These are phyloP conservation scores for Talaromyces sp. DNA, from an alignment of 2,329 filamentous ascomycete genomes.

Conservation along the genomic window DNA sequence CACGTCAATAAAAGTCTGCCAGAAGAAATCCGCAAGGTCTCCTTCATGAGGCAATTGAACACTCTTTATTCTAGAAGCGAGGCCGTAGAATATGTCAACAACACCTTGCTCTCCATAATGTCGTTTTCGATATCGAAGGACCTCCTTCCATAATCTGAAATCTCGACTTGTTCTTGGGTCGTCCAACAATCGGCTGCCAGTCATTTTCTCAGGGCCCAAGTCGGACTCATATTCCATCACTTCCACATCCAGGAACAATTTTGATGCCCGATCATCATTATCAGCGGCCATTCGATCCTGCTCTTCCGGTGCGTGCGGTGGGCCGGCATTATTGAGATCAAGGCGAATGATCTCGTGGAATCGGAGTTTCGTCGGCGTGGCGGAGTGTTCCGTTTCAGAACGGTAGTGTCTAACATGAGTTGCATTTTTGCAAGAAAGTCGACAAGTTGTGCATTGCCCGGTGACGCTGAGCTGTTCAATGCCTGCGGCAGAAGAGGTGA, in stretches of 20 bases:
- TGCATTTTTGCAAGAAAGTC: conserved; percentile 16
- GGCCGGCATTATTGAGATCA: not conserved
- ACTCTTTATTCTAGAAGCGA: conserved; percentile 25
- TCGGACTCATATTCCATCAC: conserved; percentile 39
- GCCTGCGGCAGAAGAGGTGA: conserved; percentile 21
- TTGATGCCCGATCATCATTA: not conserved
- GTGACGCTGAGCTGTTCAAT: conserved; percentile 27
- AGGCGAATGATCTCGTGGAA: conserved; percentile 24
- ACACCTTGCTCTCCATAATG: conserved; percentile 39
- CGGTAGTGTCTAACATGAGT: not conserved
- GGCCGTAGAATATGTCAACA: conserved; percentile 35
- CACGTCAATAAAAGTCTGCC: conserved; percentile 34
- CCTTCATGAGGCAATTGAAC: conserved; percentile 32
- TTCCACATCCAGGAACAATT: conserved; percentile 24
- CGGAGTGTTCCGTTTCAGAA: not conserved
- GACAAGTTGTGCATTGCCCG: conserved; percentile 24
- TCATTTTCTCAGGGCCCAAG: conserved; percentile 28
- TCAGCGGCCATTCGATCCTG: not conserved
- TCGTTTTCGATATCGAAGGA: conserved; percentile 39
- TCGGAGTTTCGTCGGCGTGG: conserved; percentile 16
- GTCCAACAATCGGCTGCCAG: conserved; percentile 36
- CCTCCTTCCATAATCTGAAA: conserved; percentile 40
- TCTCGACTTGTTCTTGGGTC: conserved; percentile 24
- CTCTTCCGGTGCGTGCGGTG: not conserved
- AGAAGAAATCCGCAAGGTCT: conserved; percentile 34